These are phyloP conservation scores for Pseudodiploospora longispora DNA, from an alignment of 2,329 filamentous ascomycete genomes.

Conservation along the genomic window DNA sequence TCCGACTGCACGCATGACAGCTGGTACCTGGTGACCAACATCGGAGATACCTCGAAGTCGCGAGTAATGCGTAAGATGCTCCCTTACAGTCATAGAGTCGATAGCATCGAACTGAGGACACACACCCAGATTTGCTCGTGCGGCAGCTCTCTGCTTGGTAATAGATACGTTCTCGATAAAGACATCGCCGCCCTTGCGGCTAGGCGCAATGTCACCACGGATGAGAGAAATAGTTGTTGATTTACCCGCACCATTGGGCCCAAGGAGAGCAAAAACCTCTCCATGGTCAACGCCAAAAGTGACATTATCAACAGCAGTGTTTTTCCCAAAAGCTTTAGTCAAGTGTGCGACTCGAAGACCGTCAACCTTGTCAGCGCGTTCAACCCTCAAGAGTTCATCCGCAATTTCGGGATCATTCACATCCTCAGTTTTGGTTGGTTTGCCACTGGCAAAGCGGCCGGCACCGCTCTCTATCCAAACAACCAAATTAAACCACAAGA, in stretches of 20 bases:
- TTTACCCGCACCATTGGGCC: slow-evolving; percentile 72
- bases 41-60: slow-evolving; percentile 58
- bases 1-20: slow-evolving; percentile 59
- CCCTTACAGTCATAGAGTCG: slow-evolving; percentile 64
- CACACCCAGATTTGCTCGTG: slow-evolving; percentile 57
- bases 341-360: slow-evolving; percentile 58
- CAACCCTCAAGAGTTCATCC: slow-evolving; percentile 18
- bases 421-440: slow-evolving; percentile 9
- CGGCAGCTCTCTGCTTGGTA: slow-evolving; percentile 52
- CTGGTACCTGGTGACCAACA: slow-evolving; percentile 51
- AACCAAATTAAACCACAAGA: slow-evolving; percentile 59
- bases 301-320: slow-evolving; percentile 61
- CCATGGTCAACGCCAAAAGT: slow-evolving; percentile 60
- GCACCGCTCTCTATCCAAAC: slow-evolving; percentile 68
- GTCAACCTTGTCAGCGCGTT: slow-evolving; percentile 23
- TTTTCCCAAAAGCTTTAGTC: slow-evolving; percentile 57
- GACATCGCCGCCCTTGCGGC: slow-evolving; percentile 48
- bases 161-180: slow-evolving; percentile 61
- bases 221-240: slow-evolving; percentile 65
- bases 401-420: slow-evolving; percentile 19
- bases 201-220: slow-evolving; percentile 62
- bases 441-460: slow-evolving; percentile 9
- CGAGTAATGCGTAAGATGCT: slow-evolving; percentile 68
- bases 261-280: slow-evolving; percentile 67
- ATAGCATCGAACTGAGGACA: slow-evolving; percentile 69